A percentile compares a stretch with the other conserved stretches of the same genome.
These are phyloP conservation scores for Blepharisma stoltei DNA, from an alignment of 73 alveolate genomes.

Conservation along the genomic window DNA sequence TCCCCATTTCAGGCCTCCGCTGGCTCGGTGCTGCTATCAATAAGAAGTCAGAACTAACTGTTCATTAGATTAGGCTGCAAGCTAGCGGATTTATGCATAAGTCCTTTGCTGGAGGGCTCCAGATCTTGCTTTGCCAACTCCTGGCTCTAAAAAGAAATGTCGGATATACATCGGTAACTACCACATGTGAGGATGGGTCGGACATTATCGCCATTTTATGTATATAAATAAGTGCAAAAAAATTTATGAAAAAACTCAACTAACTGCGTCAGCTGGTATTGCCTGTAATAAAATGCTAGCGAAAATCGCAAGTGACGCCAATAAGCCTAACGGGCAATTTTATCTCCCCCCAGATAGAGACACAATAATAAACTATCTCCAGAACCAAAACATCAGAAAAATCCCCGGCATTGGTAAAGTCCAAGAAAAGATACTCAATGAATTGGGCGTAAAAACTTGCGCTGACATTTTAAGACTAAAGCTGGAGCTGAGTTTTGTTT, in stretches of 20 bases:
- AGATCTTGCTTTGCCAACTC: too few relatives aligned
- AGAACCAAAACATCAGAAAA: slow-evolving; percentile 59
- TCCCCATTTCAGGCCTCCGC: too few relatives aligned
- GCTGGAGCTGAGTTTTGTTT: slow-evolving; percentile 47
- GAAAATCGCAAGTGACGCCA: slow-evolving; percentile 88
- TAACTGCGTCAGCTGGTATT: slow-evolving; percentile 96
- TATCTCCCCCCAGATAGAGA: slow-evolving; percentile 60
- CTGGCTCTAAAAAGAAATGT: too few relatives aligned
- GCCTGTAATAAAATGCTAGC: slow-evolving; percentile 96
- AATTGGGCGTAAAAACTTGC: slow-evolving; percentile 62
- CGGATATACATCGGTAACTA: too few relatives aligned
- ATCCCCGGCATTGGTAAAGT: slow-evolving; percentile 83
- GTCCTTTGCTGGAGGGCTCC: too few relatives aligned
- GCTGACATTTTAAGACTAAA: slow-evolving; percentile 59
- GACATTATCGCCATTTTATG: too few relatives aligned
- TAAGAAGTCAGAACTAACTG: too few relatives aligned
- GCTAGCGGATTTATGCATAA: too few relatives aligned
- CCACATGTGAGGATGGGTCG: too few relatives aligned
- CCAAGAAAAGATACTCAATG: slow-evolving; percentile 56
- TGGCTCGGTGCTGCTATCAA: too few relatives aligned
- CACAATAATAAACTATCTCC: slow-evolving; percentile 62
- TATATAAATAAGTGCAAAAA: too few relatives aligned
- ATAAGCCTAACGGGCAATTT: slow-evolving; percentile 95
- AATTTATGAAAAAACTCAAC: slow-evolving; percentile 70
- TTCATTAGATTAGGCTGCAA: too few relatives aligned